Conservation (phyloP, 306 rosid genomes). For the cucumber (Cucumis sativus) region Cucumber_9930_V3 NC_026660.2:5786501-5787000, state of each 20-base stretch:
- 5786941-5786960: conserved; percentile 56
- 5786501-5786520: background rate
- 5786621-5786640: conserved; percentile 37
- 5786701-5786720: conserved; percentile 50
- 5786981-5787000: conserved; percentile 52
- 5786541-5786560: background rate
- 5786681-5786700: conserved; percentile 73
- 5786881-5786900: conserved; percentile 67
- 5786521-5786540: background rate
- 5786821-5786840: conserved; percentile 71
- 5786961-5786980: conserved; percentile 56
- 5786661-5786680: conserved; percentile 30
- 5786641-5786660: conserved; percentile 38
- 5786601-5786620: conserved; percentile 50
- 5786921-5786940: conserved; percentile 54
- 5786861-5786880: conserved; percentile 78
- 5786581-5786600: conserved; percentile 16
- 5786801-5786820: conserved; percentile 71
- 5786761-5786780: conserved; percentile 62
- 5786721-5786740: conserved; percentile 49
- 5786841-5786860: conserved; percentile 68
- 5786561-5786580: background rate
- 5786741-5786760: conserved; percentile 67
- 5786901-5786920: conserved; percentile 67
- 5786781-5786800: conserved; percentile 54